phyloP scores from a whole-genome alignment of 495 filamentous ascomycete species.

The Penicillium maclennaniae region DNA sequence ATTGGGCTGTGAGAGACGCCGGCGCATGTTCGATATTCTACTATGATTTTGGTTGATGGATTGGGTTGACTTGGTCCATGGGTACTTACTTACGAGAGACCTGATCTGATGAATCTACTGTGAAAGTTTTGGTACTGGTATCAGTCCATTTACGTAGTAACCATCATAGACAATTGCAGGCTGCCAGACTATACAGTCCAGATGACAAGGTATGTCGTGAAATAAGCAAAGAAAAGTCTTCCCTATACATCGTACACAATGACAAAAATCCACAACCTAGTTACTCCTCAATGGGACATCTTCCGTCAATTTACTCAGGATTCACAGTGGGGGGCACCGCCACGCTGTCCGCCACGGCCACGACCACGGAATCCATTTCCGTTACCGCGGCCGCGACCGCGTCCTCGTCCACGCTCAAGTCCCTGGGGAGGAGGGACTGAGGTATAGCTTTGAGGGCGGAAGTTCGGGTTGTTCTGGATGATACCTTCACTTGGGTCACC shows the following conservation, averaged over 20 bases:
- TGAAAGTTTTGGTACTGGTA: not conserved
- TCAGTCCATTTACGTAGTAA: conserved; percentile 6
- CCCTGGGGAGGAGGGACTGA: conserved; percentile 76
- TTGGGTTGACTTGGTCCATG: not conserved
- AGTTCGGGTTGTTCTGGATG: conserved; percentile 49
- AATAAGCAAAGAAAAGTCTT: not conserved
- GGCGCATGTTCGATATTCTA: not conserved
- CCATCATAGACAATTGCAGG: not conserved
- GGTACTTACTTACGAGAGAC: not conserved
- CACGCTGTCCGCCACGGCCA: conserved; percentile 24
- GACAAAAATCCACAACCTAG: not conserved
- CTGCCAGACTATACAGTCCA: not conserved
- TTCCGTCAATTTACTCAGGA: conserved; percentile 6
- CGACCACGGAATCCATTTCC: conserved; percentile 28
- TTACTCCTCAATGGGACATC: not conserved
- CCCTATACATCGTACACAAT: conserved; percentile 7
- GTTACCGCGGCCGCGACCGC: conserved; percentile 47
- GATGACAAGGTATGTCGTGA: not conserved
- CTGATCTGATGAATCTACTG: not conserved
- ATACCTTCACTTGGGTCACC: conserved; percentile 47
- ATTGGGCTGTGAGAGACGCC: not conserved
- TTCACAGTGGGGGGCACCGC: conserved; percentile 17
- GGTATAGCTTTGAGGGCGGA: conserved; percentile 59
- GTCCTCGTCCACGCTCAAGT: conserved; percentile 56
- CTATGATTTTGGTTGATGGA: not conserved